A percentile compares a stretch with the other conserved stretches of the same genome.
Evolutionary conservation across 176 grass and related monocot genomes (phyloP).

Genomic region (Cenchrus americanus): DNA sequence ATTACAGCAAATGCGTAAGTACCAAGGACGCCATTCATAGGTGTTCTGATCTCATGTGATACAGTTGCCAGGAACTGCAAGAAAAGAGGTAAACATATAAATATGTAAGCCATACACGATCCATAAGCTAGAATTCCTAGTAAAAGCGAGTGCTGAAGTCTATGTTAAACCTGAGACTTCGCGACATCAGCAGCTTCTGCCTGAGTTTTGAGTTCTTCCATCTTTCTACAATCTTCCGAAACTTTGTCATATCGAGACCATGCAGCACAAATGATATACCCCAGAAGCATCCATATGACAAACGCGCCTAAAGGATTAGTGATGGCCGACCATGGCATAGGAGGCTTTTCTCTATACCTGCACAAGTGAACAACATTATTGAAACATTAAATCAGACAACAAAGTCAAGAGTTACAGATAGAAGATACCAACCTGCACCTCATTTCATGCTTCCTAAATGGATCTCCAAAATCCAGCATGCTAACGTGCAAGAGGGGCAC

Average conservation of each 20-base stretch:
- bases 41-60: conserved; percentile 98
- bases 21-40: conserved; percentile 98
- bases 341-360: conserved; percentile 82
- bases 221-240: conserved; percentile 90
- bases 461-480: conserved; percentile 97
- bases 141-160: background rate
- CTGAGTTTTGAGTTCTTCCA: conserved; percentile 92
- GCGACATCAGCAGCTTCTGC: conserved; percentile 96
- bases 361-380: conserved; percentile 40
- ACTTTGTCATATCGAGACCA: conserved; percentile 88
- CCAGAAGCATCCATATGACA: conserved; percentile 83
- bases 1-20: conserved; percentile 33
- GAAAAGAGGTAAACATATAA: conserved; percentile 27
- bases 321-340: conserved; percentile 64
- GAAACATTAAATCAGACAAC: conserved; percentile 24
- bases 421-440: conserved; percentile 69
- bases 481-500: conserved; percentile 64
- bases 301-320: conserved; percentile 76
- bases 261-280: conserved; percentile 81
- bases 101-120: background rate
- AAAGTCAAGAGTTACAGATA: conserved; percentile 22
- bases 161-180: conserved; percentile 76
- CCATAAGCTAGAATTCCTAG: conserved; percentile 9
- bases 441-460: conserved; percentile 95
- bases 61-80: conserved; percentile 97